Conservation (phyloP, 2,329 filamentous ascomycete species). For the Zymoseptoria crescenta region DNA sequence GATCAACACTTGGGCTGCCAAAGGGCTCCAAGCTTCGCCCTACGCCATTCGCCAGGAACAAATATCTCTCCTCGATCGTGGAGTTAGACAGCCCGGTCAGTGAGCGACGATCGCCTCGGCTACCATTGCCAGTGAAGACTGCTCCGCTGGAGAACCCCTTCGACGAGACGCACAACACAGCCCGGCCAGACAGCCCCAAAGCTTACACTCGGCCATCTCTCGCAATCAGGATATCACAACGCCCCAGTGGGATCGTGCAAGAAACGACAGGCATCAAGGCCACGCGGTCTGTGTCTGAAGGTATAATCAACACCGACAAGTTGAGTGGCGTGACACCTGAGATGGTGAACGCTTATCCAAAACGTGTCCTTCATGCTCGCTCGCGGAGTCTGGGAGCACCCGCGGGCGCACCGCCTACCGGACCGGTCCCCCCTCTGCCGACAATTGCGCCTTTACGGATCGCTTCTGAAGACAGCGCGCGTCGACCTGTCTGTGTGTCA, state of each 20-base stretch:
- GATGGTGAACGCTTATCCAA: background rate
- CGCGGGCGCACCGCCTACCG: conserved; percentile 33
- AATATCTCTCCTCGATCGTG: conserved; percentile 33
- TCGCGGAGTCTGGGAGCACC: conserved; percentile 30
- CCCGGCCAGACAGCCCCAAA: conserved; percentile 19
- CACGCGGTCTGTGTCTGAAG: conserved; percentile 23
- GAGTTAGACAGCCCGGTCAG: conserved; percentile 27
- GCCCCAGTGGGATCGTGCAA: conserved; percentile 14
- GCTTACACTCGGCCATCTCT: conserved; percentile 21
- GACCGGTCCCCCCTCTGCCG: conserved; percentile 38
- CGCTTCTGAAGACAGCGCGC: conserved; percentile 1
- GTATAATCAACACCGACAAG: conserved; percentile 6
- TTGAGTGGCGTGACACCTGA: background rate
- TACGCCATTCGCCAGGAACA: conserved; percentile 12
- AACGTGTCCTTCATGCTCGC: conserved; percentile 19
- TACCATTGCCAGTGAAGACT: conserved; percentile 16
- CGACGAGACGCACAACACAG: background rate
- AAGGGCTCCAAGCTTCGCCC: conserved; percentile 17
- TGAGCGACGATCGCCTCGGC: conserved; percentile 18
- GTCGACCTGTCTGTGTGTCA: conserved; percentile 26
- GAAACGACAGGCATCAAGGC: conserved; percentile 8
- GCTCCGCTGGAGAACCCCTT: background rate
- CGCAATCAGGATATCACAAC: conserved; percentile 21
- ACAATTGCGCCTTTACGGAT: conserved; percentile 18
- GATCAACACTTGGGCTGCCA: conserved; percentile 18